Evolutionary conservation across 768 basidiomycete genomes (phyloP).

Genomic region (Cyclocybe aegerita): DNA sequence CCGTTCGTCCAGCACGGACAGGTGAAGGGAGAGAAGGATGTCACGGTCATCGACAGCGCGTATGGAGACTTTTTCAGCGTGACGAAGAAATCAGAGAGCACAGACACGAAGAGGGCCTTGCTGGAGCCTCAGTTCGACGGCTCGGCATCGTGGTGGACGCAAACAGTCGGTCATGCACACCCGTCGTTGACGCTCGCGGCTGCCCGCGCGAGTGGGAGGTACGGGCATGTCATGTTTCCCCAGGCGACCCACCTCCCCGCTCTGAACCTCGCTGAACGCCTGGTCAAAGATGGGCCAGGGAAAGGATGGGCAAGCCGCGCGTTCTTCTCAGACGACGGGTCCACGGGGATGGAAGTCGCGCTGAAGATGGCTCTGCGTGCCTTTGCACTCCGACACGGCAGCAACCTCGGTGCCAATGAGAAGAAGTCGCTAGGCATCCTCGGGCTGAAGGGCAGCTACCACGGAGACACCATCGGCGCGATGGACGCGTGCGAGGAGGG

Average conservation of each 20-base stretch:
- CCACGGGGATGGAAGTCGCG: conserved; percentile 96
- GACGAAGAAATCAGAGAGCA: conserved; percentile 36
- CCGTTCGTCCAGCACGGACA: conserved; percentile 93
- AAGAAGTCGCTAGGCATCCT: conserved; percentile 69
- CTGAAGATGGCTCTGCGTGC: conserved; percentile 94
- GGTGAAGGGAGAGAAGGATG: conserved; percentile 64
- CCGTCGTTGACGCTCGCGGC: conserved; percentile 81
- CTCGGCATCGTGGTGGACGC: conserved; percentile 99
- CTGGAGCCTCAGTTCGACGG: conserved; percentile 73
- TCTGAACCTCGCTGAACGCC: conserved; percentile 75
- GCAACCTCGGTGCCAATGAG: conserved; percentile 30
- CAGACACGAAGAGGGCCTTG: conserved; percentile 23
- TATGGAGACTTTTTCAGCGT: conserved; percentile 84
- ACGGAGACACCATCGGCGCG: conserved; percentile 95
- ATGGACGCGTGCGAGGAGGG: conserved; percentile 96
- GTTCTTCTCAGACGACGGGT: conserved; percentile 94
- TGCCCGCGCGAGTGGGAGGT: conserved; percentile 86
- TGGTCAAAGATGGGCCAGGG: conserved; percentile 77
- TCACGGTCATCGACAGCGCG: conserved; percentile 92
- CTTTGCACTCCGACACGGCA: conserved; percentile 41
- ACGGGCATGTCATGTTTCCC: conserved; percentile 97
- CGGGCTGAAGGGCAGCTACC: conserved; percentile 91
- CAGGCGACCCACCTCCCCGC: conserved; percentile 86
- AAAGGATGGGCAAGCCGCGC: conserved; percentile 88
- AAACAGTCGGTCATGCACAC: conserved; percentile 82